A percentile compares a stretch with the other conserved stretches of the same genome.
Evolutionary conservation across 192 early-diverging fungal genomes (phyloP).

Genomic region (Gorgonomyces haynaldii): DNA sequence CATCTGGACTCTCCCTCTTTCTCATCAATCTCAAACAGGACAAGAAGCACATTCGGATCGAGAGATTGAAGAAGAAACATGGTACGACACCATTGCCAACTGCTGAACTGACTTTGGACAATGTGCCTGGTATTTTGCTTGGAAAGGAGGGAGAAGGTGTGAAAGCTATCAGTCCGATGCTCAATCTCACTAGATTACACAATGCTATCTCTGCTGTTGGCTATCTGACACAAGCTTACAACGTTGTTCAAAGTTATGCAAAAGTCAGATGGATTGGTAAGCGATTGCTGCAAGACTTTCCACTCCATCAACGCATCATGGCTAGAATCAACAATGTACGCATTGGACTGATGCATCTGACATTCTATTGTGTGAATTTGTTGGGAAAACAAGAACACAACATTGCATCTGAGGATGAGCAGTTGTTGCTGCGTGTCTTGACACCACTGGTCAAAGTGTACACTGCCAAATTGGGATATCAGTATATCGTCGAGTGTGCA

Average conservation of each 20-base stretch:
- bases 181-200: conserved; percentile 62
- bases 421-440: conserved; percentile 43
- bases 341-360: conserved; percentile 39
- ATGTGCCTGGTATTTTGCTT: conserved; percentile 36
- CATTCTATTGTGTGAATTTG: conserved; percentile 42
- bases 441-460: conserved; percentile 58
- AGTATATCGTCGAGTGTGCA: conserved; percentile 42
- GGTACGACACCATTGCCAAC: conserved; percentile 61
- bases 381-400: conserved; percentile 37
- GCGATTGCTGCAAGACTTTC: conserved; percentile 34
- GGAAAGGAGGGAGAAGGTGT: conserved; percentile 44
- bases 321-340: conserved; percentile 42
- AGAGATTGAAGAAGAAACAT: conserved; percentile 59
- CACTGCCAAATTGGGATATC: conserved; percentile 34
- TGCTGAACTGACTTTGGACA: conserved; percentile 52
- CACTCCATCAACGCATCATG: conserved; percentile 49
- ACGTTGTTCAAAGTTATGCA: conserved; percentile 51
- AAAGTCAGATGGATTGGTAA: conserved; percentile 39
- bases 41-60: conserved; percentile 50
- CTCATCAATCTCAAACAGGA: conserved; percentile 42
- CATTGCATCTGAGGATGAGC: conserved; percentile 7
- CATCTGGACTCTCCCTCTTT: conserved; percentile 53
- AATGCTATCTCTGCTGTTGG: conserved; percentile 33
- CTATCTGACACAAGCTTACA: conserved; percentile 29
- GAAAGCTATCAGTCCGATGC: conserved; percentile 45